Evolutionary conservation across 257 asterid species (phyloP).

Genomic region (Anisodus acutangulus): DNA sequence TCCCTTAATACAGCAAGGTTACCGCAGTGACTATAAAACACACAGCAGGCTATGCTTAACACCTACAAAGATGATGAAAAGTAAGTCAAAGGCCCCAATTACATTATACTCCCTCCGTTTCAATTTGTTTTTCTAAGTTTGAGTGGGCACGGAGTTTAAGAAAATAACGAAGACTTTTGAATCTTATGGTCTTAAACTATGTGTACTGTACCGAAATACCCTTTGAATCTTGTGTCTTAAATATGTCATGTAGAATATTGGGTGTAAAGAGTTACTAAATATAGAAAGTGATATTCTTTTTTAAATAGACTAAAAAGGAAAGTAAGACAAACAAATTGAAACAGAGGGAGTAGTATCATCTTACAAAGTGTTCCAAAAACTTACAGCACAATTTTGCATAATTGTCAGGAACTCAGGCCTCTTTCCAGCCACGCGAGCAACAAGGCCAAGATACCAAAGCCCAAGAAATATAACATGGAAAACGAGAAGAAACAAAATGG

Average conservation of each 20-base stretch:
- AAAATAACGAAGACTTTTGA: too few species aligned
- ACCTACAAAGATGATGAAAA: conserved; percentile 71
- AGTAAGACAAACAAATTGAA: too few species aligned
- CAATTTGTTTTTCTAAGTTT: too few species aligned
- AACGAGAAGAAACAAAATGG: conserved; percentile 86
- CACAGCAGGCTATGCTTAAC: conserved; percentile 98
- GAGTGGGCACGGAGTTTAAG: too few species aligned
- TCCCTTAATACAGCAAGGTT: conserved; percentile 79
- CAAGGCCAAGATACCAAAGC: conserved; percentile 95
- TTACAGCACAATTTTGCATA: conserved; percentile 93
- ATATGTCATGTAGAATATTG: too few species aligned
- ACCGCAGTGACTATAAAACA: conserved; percentile 99
- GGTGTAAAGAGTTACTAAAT: too few species aligned
- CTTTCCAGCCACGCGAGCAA: conserved; percentile 95
- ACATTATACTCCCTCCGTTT: neutral
- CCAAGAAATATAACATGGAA: conserved; percentile 89
- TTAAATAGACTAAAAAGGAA: too few species aligned
- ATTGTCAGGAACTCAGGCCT: conserved; percentile 86
- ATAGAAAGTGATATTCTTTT: too few species aligned
- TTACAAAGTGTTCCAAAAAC: conserved; percentile 43
- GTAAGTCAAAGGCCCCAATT: conserved; percentile 51
- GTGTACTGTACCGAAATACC: too few species aligned
- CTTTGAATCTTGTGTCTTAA: too few species aligned
- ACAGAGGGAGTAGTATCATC: neutral
- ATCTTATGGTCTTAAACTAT: too few species aligned